A percentile compares a stretch with the other conserved stretches of the same genome.
These are phyloP conservation scores for Leishmania major DNA, from an alignment of 208 protist genomes.

Conservation along the genomic window DNA sequence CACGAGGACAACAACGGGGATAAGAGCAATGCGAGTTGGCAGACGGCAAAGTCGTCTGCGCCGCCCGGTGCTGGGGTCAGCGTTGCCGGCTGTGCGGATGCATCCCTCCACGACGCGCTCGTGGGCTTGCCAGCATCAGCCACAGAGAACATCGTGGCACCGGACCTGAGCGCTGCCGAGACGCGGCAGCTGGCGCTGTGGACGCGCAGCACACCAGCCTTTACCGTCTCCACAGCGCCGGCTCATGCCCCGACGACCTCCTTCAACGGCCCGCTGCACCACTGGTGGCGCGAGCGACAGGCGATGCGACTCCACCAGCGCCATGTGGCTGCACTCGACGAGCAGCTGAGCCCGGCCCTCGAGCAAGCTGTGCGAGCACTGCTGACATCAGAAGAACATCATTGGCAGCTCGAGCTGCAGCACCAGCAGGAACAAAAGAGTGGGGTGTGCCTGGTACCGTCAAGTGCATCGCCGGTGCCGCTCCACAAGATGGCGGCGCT, in stretches of 20 bases:
- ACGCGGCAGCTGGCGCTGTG: constrained; percentile 20
- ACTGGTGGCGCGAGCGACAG: constrained; percentile 61
- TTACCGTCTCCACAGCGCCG: neutral
- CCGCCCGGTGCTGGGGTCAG: neutral
- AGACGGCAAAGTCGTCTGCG: neutral
- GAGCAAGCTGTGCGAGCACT: constrained; percentile 43
- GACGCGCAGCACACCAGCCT: constrained; percentile 10
- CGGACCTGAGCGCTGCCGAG: constrained; percentile 10
- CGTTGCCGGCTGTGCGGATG: neutral
- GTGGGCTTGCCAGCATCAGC: neutral
- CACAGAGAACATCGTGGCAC: constrained; percentile 7
- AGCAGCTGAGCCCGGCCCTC: constrained; percentile 36
- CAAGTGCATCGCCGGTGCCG: constrained; percentile 34
- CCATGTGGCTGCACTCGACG: constrained; percentile 33
- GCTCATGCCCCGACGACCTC: neutral
- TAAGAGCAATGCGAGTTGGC: neutral
- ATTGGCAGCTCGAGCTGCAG: constrained; percentile 40
- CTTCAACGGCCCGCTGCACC: constrained; percentile 40
- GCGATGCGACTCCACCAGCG: constrained; percentile 33
- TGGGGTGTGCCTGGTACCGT: constrained; percentile 12
- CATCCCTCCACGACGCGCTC: neutral
- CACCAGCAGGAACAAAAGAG: constrained; percentile 19
- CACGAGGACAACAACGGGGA: neutral
- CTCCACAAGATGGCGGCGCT: constrained; percentile 45
- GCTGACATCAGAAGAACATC: constrained; percentile 57